phyloP scores from a whole-genome alignment of 2,329 filamentous ascomycete genomes.

The Didymella sp. region DNA sequence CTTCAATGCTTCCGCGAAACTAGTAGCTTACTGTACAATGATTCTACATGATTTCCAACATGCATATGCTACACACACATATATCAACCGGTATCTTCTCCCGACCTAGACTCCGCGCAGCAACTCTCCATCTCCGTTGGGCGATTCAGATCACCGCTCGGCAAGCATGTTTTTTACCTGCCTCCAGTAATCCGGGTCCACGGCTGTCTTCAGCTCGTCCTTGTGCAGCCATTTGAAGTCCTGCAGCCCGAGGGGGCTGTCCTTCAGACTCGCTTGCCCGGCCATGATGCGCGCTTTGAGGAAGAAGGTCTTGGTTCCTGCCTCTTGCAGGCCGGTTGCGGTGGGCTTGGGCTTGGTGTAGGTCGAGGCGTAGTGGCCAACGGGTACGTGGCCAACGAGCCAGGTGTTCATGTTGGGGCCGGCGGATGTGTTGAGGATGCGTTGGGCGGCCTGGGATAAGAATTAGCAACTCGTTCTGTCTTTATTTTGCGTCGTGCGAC shows the following conservation, averaged over 20 bases:
- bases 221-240: conserved; percentile 94
- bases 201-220: conserved; percentile 77
- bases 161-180: conserved; percentile 83
- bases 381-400: conserved; percentile 88
- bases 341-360: conserved; percentile 51
- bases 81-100: not conserved
- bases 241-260: conserved; percentile 73
- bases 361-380: conserved; percentile 76
- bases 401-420: conserved; percentile 99
- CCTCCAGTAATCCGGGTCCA: conserved; percentile 74
- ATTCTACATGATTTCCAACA: conserved; percentile 15
- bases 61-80: conserved; percentile 14
- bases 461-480: conserved; percentile 19
- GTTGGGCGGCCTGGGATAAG: conserved; percentile 73
- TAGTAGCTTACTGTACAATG: conserved; percentile 17
- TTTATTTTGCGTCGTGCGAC: conserved; percentile 42
- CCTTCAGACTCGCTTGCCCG: conserved; percentile 82
- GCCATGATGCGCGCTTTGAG: conserved; percentile 97
- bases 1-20: not conserved
- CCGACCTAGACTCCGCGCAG: no score
- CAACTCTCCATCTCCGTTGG: not conserved
- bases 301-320: conserved; percentile 89
- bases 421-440: conserved; percentile 76
- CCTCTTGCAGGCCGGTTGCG: conserved; percentile 48
- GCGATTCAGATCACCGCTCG: conserved; percentile 63